Base-by-base conservation (phyloP, 225 moss, liverwort and hornwort genomes). In the Rhytidiadelphus loreus region DNA sequence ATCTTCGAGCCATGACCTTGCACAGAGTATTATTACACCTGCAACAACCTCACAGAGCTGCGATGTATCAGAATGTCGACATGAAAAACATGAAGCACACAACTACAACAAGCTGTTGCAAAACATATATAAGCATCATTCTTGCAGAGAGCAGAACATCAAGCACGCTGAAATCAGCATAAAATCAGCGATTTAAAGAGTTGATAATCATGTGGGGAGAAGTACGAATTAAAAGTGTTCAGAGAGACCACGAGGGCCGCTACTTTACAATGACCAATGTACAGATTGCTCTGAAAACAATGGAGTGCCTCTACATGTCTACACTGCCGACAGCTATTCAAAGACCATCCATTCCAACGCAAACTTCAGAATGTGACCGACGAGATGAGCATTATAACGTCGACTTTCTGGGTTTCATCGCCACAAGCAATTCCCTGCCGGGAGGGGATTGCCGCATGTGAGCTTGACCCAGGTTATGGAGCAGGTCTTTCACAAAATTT, bases 201-300 rank as follows among this genome's bases (percentile, higher is more conserved):
- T 23, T n/a, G 18, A 35, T 29, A 25, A 43, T 72, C 13, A 23
- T 30, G 48, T 57, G n/a, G 26, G 78, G 9, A 16, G n/a, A 78
- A 56, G 56, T 56, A 56, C 4, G 37, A 78, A 56, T 56, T 55
- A 56, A 78, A 56, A 56, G 78, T 78, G n/a, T 32, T 16, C 55
- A 77, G 77, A 82, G 57, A 86, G 83, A 83, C 83, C 90, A 53
- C 71, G 20, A 44, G 30, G 74, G 88, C 60, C 80, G 80, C 82
- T 83, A 80, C 80, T 91, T 88, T 93, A 93, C 91, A 87, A 77
- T 68, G 88, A 80, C 61, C 75, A 83, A 80, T 83, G 87, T 83
- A 80, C 91, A 89, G 80, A 80, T 88, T 57, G 37, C 79, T 91
- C 83, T 64, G 62, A 62, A 61, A 84, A 44, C 48, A 81, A 70